A percentile compares a stretch with the other conserved stretches of the same genome.
Conservation (phyloP, 306 rosid species). For the Vigna radiata region DNA sequence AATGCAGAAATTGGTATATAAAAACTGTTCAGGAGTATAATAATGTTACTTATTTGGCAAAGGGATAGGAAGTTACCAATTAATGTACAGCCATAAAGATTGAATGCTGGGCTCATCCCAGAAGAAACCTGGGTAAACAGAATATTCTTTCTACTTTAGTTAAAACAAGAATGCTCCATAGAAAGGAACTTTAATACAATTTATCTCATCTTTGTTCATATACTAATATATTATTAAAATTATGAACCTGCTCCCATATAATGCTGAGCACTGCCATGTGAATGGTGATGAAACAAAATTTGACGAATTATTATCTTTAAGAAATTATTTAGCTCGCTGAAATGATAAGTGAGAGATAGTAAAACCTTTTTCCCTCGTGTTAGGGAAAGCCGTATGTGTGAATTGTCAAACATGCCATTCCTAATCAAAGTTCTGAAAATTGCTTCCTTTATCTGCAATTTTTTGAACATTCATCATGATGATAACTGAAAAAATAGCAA, state of each 20-base stretch:
- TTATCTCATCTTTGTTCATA: not conserved
- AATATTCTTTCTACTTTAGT: conserved; percentile 5
- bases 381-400: conserved; percentile 81
- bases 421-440: conserved; percentile 77
- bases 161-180: conserved; percentile 5
- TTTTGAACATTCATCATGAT: conserved; percentile 25
- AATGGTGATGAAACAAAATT: conserved; percentile 6
- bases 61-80: conserved; percentile 63
- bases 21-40: not conserved
- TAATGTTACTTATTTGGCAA: not conserved
- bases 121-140: conserved; percentile 74
- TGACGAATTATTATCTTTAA: not conserved
- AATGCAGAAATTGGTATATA: conserved; percentile 24
- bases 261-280: not conserved
- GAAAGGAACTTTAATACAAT: conserved; percentile 16
- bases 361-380: conserved; percentile 86
- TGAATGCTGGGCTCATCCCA: conserved; percentile 88
- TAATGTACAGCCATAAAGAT: conserved; percentile 84
- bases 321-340: not conserved
- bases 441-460: conserved; percentile 78
- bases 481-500: conserved; percentile 30
- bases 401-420: conserved; percentile 83
- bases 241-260: not conserved
- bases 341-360: conserved; percentile 24
- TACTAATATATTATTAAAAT: not conserved